phyloP scores from a whole-genome alignment of 139 green algal genomes.

The Mychonastes homosphaera region DNA sequence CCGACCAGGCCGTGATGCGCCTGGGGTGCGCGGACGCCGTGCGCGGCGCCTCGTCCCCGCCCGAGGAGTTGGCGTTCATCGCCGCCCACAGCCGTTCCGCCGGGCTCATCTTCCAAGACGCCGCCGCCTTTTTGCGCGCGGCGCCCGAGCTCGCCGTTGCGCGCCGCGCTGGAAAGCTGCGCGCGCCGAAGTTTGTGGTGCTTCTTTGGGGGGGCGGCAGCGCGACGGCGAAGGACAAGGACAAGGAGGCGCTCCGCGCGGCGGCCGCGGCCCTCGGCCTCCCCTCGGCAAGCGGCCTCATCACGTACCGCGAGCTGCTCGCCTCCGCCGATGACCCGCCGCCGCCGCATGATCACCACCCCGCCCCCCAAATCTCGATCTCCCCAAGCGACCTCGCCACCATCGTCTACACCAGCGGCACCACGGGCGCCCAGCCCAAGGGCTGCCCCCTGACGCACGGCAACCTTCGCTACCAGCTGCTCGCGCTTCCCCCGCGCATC shows the following conservation, averaged over 20 bases:
- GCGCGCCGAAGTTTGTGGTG: slow-evolving; percentile 45
- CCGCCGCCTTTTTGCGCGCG: slow-evolving; percentile 50
- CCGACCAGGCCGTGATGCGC: slow-evolving; percentile 70
- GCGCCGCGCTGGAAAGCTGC: neutral
- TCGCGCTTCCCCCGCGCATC: neutral
- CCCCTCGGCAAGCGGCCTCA: slow-evolving; percentile 8
- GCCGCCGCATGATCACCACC: neutral
- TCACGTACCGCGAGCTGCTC: too few relatives aligned
- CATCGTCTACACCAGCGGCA: slow-evolving; percentile 72
- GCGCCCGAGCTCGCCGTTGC: slow-evolving; percentile 25
- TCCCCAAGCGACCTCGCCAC: slow-evolving; percentile 41
- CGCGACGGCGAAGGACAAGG: too few relatives aligned
- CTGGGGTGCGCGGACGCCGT: slow-evolving; percentile 54
- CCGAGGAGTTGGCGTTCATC: slow-evolving; percentile 80
- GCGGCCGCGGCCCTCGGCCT: slow-evolving; percentile 4
- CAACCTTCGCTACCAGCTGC: slow-evolving; percentile 77
- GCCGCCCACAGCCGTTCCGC: slow-evolving; percentile 42
- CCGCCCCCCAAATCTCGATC: neutral
- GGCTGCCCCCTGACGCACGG: slow-evolving; percentile 67
- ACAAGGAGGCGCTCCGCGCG: neutral
- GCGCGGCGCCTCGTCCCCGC: slow-evolving; percentile 49
- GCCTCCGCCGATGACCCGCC: neutral
- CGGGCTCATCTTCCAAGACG: slow-evolving; percentile 67
- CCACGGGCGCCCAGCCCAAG: slow-evolving; percentile 61
- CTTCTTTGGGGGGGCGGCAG: slow-evolving; percentile 79